phyloP scores from a whole-genome alignment of 2,329 filamentous ascomycete species.

The Trichoderma sp. region DNA sequence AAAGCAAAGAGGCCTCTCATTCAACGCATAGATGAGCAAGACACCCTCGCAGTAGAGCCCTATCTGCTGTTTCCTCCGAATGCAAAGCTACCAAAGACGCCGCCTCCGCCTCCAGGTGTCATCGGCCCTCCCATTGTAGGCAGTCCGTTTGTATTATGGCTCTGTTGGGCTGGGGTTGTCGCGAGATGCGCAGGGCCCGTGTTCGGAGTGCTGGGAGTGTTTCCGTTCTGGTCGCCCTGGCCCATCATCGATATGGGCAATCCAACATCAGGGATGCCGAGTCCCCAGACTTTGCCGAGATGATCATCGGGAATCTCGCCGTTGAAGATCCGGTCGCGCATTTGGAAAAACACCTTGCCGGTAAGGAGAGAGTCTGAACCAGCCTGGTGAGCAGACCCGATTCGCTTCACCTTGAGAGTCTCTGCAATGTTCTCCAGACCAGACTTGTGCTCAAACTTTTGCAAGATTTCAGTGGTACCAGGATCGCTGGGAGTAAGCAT shows the following conservation, averaged over 20 bases:
- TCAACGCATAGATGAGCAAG: constrained; percentile 25
- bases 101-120: constrained; percentile 75
- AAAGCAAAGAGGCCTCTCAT: neutral
- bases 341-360: constrained; percentile 91
- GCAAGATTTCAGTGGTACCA: constrained; percentile 70
- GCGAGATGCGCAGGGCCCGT: constrained; percentile 58
- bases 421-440: constrained; percentile 93
- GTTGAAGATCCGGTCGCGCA: constrained; percentile 85
- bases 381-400: constrained; percentile 87
- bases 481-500: constrained; percentile 65
- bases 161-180: constrained; percentile 49
- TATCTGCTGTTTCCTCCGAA: constrained; percentile 48
- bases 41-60: constrained; percentile 29
- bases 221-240: constrained; percentile 43
- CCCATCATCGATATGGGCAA: constrained; percentile 40
- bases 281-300: constrained; percentile 87
- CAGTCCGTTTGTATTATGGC: constrained; percentile 59
- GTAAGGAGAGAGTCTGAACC: constrained; percentile 93
- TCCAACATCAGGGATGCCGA: constrained; percentile 71
- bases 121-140: constrained; percentile 63
- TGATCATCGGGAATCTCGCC: constrained; percentile 80
- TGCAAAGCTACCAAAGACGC: constrained; percentile 74
- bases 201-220: constrained; percentile 66
- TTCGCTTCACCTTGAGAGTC: constrained; percentile 83
- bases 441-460: constrained; percentile 85